Evolutionary conservation across 305 asterid genomes (phyloP).

Genomic region (Lippia alba): DNA sequence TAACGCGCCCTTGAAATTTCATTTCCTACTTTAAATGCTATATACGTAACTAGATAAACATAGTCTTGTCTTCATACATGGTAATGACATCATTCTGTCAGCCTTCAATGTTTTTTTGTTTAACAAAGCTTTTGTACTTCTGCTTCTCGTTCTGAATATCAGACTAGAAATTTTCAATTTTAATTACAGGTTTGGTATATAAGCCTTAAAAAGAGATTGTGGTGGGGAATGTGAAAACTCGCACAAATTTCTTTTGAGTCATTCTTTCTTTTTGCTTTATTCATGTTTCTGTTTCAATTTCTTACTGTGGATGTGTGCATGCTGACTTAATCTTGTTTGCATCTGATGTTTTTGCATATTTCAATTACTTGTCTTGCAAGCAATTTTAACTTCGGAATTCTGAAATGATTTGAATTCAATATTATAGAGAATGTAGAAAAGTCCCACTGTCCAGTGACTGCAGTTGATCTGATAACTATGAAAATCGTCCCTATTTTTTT

Average conservation of each 20-base stretch:
- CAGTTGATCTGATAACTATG: no score
- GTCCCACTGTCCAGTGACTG: no score
- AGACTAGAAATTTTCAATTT: slow-evolving; percentile 16
- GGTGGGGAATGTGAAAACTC: no score
- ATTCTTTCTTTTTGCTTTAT: slow-evolving; percentile 5
- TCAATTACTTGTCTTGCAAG: slow-evolving; percentile 16
- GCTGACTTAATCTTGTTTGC: slow-evolving; percentile 22
- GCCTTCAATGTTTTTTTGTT: neutral
- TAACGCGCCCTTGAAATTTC: no score
- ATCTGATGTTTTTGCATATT: slow-evolving; percentile 25
- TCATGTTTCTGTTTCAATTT: neutral
- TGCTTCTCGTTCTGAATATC: slow-evolving; percentile 11
- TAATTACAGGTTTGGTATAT: slow-evolving; percentile 21
- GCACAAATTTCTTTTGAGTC: slow-evolving; percentile 5
- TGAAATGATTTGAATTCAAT: no score
- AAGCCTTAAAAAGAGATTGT: neutral
- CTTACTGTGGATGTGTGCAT: slow-evolving; percentile 2
- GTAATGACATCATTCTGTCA: slow-evolving; percentile 8
- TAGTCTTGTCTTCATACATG: neutral
- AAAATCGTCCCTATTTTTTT: no score
- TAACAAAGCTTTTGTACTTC: slow-evolving; percentile 2
- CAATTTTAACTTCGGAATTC: neutral
- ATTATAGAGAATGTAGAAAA: no score
- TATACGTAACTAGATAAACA: no score
- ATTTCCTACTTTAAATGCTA: no score